These are phyloP conservation scores for Saccharomycopsis crataegensis DNA, from an alignment of 1,139 yeast genomes.

Conservation along the genomic window DNA sequence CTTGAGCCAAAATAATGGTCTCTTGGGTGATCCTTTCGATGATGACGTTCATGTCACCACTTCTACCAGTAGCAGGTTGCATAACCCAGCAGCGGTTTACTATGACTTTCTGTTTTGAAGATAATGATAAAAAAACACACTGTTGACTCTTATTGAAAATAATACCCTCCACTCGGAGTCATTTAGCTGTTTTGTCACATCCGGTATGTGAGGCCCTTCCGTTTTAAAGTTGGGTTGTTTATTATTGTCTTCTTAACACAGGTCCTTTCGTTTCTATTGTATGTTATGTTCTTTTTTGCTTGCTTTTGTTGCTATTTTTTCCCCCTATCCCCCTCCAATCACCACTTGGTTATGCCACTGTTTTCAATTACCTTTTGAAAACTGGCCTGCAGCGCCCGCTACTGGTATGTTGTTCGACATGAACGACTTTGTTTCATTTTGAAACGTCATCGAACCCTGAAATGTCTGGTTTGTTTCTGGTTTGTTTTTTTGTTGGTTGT, in stretches of 20 bases:
- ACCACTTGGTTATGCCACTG: neutral
- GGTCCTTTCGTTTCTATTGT: too few species aligned
- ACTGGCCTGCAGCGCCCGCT: conserved; percentile 19
- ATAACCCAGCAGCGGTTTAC: conserved; percentile 20
- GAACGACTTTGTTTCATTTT: conserved; percentile 15
- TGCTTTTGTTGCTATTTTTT: neutral
- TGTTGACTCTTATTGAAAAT: neutral
- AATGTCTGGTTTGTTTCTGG: neutral
- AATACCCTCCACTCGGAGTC: neutral
- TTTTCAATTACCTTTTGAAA: neutral
- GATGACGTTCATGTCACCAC: conserved; percentile 9
- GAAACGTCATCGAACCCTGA: neutral
- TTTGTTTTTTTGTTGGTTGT: neutral
- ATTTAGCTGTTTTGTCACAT: neutral
- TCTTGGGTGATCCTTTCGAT: conserved; percentile 12
- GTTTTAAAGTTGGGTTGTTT: neutral
- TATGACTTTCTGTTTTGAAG: neutral
- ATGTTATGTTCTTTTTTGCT: too few species aligned
- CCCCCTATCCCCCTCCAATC: too few species aligned
- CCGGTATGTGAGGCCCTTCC: conserved; percentile 6
- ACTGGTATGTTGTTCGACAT: conserved; percentile 13
- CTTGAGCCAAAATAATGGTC: neutral
- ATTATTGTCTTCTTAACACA: neutral
- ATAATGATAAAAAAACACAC: neutral
- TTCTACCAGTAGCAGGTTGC: conserved; percentile 17